phyloP scores from a whole-genome alignment of 2,329 filamentous ascomycete genomes.

The Neurospora sp. region DNA sequence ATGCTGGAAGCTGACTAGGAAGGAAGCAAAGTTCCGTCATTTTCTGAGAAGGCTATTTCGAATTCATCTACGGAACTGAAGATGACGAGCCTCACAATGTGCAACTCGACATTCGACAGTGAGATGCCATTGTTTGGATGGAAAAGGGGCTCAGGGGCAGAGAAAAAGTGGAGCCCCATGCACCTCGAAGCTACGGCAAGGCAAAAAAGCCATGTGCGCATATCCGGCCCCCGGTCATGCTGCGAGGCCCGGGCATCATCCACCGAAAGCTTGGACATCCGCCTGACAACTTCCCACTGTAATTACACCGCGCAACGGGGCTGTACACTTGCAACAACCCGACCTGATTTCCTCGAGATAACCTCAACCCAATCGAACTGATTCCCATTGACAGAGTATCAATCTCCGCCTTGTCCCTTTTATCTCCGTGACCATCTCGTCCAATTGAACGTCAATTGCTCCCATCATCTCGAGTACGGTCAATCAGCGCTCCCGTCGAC shows the following conservation, averaged over 20 bases:
- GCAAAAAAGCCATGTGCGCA: not conserved
- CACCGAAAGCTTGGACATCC: not conserved
- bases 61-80: not conserved
- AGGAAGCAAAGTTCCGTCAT: too few relatives aligned
- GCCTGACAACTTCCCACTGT: conserved; percentile 1
- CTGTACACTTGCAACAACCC: not conserved
- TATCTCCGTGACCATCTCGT: not conserved
- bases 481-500: not conserved
- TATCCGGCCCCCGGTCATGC: not conserved
- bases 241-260: not conserved
- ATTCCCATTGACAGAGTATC: not conserved
- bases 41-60: not conserved
- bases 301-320: not conserved
- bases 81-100: not conserved
- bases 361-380: not conserved
- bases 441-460: not conserved
- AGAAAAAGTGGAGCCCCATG: not conserved
- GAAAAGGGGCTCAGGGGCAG: not conserved
- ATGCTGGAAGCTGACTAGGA: not conserved
- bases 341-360: not conserved
- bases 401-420: not conserved
- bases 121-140: not conserved
- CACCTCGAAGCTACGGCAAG: not conserved
- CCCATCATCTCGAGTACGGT: not conserved
- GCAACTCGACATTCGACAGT: not conserved